These are phyloP conservation scores for Ophiostoma perfectum DNA, from an alignment of 2,329 filamentous ascomycete genomes.

Conservation along the genomic window DNA sequence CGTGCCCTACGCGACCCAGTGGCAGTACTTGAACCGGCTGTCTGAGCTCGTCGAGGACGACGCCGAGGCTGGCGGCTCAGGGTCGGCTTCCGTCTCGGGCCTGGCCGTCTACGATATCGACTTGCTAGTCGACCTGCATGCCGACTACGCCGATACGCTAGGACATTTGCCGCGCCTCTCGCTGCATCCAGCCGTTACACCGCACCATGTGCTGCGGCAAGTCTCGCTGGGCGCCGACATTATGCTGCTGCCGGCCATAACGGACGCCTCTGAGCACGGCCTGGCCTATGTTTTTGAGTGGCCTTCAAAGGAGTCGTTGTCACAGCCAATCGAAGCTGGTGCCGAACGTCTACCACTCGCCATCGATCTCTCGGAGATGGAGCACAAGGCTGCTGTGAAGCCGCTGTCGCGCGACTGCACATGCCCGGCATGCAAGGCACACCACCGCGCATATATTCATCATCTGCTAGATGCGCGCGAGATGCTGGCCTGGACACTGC, in stretches of 20 bases:
- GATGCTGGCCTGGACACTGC: slow-evolving; percentile 90
- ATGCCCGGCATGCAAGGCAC: slow-evolving; percentile 78
- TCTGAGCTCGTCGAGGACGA: slow-evolving; percentile 37
- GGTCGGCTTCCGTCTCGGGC: slow-evolving; percentile 57
- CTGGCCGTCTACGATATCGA: slow-evolving; percentile 74
- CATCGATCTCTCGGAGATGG: slow-evolving; percentile 67
- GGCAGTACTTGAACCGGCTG: slow-evolving; percentile 71
- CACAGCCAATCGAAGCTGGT: slow-evolving; percentile 6
- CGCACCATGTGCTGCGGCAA: slow-evolving; percentile 72
- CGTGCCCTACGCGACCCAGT: slow-evolving; percentile 67
- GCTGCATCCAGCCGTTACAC: slow-evolving; percentile 62
- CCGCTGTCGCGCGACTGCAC: slow-evolving; percentile 60
- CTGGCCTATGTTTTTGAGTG: slow-evolving; percentile 79
- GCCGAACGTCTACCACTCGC: slow-evolving; percentile 53
- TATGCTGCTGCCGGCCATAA: slow-evolving; percentile 62
- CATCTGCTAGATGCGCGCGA: slow-evolving; percentile 87
- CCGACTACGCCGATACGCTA: slow-evolving; percentile 46
- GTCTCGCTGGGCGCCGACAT: slow-evolving; percentile 74
- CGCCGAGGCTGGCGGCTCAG: neutral
- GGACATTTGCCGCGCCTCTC: slow-evolving; percentile 65
- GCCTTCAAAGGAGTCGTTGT: slow-evolving; percentile 37
- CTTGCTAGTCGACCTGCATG: slow-evolving; percentile 61
- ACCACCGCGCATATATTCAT: slow-evolving; percentile 81
- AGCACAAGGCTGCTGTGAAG: slow-evolving; percentile 55
- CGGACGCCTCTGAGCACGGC: slow-evolving; percentile 70